Conservation (phyloP, 306 rosid species). For the Gleditsia sinensis region DNA sequence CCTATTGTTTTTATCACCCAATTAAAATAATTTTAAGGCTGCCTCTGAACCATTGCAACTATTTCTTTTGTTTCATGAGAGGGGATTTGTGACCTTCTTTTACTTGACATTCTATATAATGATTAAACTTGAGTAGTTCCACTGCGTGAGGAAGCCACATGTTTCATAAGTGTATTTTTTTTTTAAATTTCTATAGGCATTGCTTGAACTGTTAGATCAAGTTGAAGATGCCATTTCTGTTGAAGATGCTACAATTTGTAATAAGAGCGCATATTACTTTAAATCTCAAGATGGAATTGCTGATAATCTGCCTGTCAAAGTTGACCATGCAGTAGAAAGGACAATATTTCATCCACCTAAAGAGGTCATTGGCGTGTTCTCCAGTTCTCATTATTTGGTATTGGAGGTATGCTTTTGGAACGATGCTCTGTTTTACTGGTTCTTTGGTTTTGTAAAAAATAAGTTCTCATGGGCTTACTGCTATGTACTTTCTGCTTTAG, state of each 20-base stretch:
- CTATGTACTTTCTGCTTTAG: slow-evolving; percentile 44
- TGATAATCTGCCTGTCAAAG: slow-evolving; percentile 36
- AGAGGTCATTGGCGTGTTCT: slow-evolving; percentile 23
- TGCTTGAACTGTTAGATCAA: slow-evolving; percentile 96
- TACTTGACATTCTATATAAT: slow-evolving; percentile 9
- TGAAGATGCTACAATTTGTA: slow-evolving; percentile 50
- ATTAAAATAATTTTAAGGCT: not conserved
- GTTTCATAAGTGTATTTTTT: slow-evolving; percentile 16
- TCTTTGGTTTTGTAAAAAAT: slow-evolving; percentile 1
- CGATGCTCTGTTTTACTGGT: slow-evolving; percentile 18
- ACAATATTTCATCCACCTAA: slow-evolving; percentile 23
- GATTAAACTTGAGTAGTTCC: slow-evolving; percentile 7
- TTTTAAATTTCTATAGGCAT: slow-evolving; percentile 59
- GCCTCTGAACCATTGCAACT: slow-evolving; percentile 3
- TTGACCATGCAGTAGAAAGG: slow-evolving; percentile 38
- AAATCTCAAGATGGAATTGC: slow-evolving; percentile 45
- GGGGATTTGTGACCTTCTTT: slow-evolving; percentile 15
- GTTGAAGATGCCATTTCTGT: slow-evolving; percentile 86
- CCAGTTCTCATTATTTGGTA: slow-evolving; percentile 64
- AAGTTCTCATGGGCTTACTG: slow-evolving; percentile 24
- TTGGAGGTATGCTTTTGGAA: slow-evolving; percentile 70
- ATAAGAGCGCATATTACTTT: slow-evolving; percentile 38
- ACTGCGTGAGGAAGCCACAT: not conserved
- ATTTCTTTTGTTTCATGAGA: slow-evolving; percentile 10
- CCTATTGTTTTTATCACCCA: not conserved